phyloP scores from a whole-genome alignment of 2,329 filamentous ascomycete species.

The Colletotrichum kahawae region DNA sequence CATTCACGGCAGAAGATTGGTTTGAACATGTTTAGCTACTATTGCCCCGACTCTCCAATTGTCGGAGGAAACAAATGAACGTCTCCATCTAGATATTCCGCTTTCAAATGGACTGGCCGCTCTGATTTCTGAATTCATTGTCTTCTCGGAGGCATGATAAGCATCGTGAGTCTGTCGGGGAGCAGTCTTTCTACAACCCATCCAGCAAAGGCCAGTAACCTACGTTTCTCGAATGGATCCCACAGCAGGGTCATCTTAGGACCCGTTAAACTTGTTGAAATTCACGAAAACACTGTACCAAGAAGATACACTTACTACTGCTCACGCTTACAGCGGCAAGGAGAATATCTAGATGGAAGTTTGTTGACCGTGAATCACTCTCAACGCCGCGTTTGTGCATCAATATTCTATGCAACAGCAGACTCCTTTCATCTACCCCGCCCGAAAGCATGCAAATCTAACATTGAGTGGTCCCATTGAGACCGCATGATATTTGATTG shows the following conservation, averaged over 20 bases:
- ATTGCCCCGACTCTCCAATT: background rate
- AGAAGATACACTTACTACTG: background rate
- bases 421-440: no score
- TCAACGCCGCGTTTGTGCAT: background rate
- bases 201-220: rapidly evolving
- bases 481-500: background rate
- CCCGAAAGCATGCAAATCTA: background rate
- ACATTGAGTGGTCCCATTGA: background rate
- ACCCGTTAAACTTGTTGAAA: background rate
- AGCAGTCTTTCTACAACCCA: background rate
- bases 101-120: background rate
- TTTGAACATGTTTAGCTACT: background rate
- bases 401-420: background rate
- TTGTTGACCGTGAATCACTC: background rate
- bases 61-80: background rate
- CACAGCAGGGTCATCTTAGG: background rate
- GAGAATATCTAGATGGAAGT: background rate
- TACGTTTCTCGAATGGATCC: background rate
- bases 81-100: background rate
- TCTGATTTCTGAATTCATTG: background rate
- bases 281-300: background rate
- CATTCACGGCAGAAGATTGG: background rate
- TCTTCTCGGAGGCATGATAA: background rate
- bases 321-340: background rate
- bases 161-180: rapidly evolving